Conservation (phyloP, 352 stramenopile genomes). For the Phytophthora sojae region DNA sequence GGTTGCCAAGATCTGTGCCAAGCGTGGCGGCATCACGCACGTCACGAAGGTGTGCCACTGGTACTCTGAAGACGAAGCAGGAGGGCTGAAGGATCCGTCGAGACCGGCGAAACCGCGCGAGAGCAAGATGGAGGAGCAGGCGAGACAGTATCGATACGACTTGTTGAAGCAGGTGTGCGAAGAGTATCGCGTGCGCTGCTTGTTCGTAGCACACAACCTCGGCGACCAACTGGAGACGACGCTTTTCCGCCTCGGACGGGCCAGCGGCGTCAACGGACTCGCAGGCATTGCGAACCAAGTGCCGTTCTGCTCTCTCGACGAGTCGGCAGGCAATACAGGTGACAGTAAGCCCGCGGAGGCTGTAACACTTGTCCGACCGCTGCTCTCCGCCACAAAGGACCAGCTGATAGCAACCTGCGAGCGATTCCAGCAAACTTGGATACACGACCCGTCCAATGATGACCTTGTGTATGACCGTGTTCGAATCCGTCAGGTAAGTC, state of each 20-base stretch:
- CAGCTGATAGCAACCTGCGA: slow-evolving; percentile 73
- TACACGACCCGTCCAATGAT: slow-evolving; percentile 88
- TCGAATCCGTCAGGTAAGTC: slow-evolving; percentile 77
- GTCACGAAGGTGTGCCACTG: slow-evolving; percentile 66
- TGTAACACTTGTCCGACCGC: slow-evolving; percentile 60
- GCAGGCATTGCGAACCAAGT: slow-evolving; percentile 62
- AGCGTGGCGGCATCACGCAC: slow-evolving; percentile 57
- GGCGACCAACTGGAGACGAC: slow-evolving; percentile 86
- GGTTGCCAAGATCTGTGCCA: slow-evolving; percentile 54
- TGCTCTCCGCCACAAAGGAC: slow-evolving; percentile 68
- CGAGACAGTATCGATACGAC: slow-evolving; percentile 72
- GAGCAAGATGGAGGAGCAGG: slow-evolving; percentile 83
- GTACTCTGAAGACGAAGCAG: slow-evolving; percentile 24
- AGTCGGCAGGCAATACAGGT: neutral
- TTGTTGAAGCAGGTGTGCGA: slow-evolving; percentile 62
- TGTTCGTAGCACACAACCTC: slow-evolving; percentile 85
- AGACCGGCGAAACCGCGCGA: slow-evolving; percentile 45
- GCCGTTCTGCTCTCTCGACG: slow-evolving; percentile 32
- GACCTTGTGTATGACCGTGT: slow-evolving; percentile 81
- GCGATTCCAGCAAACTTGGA: slow-evolving; percentile 77
- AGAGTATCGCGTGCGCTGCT: slow-evolving; percentile 58
- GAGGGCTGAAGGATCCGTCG: neutral
- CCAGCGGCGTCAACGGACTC: slow-evolving; percentile 80
- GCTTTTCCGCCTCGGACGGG: slow-evolving; percentile 78
- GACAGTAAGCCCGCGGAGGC: slow-evolving; percentile 1